Conservation (phyloP, 306 rosid species). For the Rosa chinensis region DNA sequence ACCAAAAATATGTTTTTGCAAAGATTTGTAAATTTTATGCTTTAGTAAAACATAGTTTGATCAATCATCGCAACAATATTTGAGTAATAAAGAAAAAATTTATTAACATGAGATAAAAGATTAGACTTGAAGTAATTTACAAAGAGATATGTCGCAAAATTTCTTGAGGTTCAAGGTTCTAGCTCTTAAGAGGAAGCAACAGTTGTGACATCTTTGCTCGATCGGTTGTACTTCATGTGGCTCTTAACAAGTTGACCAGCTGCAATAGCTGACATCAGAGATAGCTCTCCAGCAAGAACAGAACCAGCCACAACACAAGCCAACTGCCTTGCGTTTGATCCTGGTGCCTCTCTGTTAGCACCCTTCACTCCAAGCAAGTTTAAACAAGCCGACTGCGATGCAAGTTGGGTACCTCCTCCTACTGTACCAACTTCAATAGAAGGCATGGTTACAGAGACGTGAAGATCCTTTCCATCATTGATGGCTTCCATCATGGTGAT, state of each 20-base stretch:
- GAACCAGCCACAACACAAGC: slow-evolving; percentile 81
- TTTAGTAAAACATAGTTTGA: too few relatives aligned
- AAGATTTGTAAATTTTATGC: too few relatives aligned
- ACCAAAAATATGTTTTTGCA: too few relatives aligned
- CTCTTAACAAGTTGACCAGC: slow-evolving; percentile 88
- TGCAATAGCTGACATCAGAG: slow-evolving; percentile 87
- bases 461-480: slow-evolving; percentile 75
- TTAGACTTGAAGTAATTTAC: too few relatives aligned
- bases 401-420: slow-evolving; percentile 93
- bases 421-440: slow-evolving; percentile 83
- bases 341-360: slow-evolving; percentile 72
- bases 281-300: slow-evolving; percentile 89
- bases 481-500: slow-evolving; percentile 91
- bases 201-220: slow-evolving; percentile 55
- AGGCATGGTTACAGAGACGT: slow-evolving; percentile 90
- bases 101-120: too few relatives aligned
- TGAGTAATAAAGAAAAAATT: too few relatives aligned
- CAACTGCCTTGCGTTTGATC: slow-evolving; percentile 63
- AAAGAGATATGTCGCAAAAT: too few relatives aligned
- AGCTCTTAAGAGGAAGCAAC: slow-evolving; percentile 36
- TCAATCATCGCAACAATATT: too few relatives aligned
- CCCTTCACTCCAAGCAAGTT: slow-evolving; percentile 88
- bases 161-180: background rate
- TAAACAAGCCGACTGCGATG: slow-evolving; percentile 89
- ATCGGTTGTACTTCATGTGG: slow-evolving; percentile 94